Conservation (phyloP, 1,284 basidiomycete species). For the Puccinia novopanici region DNA sequence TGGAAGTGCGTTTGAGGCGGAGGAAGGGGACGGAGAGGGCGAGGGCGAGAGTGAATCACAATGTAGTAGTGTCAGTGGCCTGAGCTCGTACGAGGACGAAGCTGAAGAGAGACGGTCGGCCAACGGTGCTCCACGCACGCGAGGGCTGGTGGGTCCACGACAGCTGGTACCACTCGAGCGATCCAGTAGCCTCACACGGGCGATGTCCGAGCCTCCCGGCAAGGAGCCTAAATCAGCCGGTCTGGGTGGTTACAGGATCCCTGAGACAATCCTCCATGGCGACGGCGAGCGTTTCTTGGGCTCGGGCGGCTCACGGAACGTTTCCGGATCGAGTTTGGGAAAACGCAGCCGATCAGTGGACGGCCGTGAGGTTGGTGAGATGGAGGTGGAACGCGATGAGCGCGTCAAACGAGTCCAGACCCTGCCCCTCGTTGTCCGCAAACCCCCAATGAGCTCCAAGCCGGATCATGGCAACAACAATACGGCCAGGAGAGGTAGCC, state of each 20-base stretch:
- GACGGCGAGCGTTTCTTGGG: background rate
- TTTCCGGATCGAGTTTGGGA: conserved; percentile 40
- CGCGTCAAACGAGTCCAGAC: conserved; percentile 9
- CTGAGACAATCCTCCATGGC: background rate
- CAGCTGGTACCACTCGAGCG: background rate
- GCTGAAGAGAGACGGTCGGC: background rate
- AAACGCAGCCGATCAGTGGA: conserved; percentile 37
- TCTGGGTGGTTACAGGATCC: background rate
- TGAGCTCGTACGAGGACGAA: conserved; percentile 20
- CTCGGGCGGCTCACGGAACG: background rate
- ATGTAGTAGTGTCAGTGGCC: conserved; percentile 44
- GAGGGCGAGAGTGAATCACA: conserved; percentile 19
- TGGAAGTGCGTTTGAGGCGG: background rate
- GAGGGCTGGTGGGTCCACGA: conserved; percentile 6
- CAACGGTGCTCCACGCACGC: background rate
- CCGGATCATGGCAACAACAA: background rate
- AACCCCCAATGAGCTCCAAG: background rate
- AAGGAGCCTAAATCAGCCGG: no score
- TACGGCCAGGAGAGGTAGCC: no score
- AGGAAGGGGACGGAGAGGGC: conserved; percentile 14
- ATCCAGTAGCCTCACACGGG: background rate
- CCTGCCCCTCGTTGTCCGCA: background rate
- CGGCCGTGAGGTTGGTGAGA: background rate
- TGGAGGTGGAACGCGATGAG: background rate
- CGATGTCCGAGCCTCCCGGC: conserved; percentile 14